These are phyloP conservation scores for Triticum timopheevii DNA, from an alignment of 176 grass and related monocot species.

Conservation along the genomic window DNA sequence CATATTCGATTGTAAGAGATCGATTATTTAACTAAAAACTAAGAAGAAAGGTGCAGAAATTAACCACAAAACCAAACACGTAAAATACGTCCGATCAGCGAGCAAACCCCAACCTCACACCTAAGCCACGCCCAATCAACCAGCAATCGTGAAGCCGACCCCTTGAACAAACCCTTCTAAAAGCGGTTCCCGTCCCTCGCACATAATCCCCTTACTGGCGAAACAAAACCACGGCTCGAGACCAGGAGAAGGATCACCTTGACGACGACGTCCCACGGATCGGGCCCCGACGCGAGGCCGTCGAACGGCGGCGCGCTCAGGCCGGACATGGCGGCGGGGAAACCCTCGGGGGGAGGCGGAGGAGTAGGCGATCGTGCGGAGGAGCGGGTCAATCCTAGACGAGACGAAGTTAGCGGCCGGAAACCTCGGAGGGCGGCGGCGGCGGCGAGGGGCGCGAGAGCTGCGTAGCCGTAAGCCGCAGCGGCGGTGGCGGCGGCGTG, in stretches of 20 bases:
- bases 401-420: background rate
- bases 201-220: background rate
- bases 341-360: constrained; percentile 22
- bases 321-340: constrained; percentile 43
- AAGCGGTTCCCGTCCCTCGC: background rate
- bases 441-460: background rate
- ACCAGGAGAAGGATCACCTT: constrained; percentile 36
- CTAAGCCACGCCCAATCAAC: background rate
- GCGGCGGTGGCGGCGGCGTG: constrained; percentile 14
- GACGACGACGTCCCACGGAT: constrained; percentile 54
- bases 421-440: background rate
- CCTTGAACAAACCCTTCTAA: background rate
- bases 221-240: background rate
- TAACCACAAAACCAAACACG: background rate
- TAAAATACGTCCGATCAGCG: background rate
- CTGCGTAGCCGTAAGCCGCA: constrained; percentile 94
- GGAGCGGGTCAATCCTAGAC: background rate
- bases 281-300: constrained; percentile 14
- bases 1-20: background rate
- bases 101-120: background rate
- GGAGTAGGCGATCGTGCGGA: constrained; percentile 41
- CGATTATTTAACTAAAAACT: background rate
- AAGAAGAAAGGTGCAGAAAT: background rate
- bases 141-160: background rate
- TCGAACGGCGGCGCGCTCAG: constrained; percentile 31